Base-by-base conservation (phyloP, 768 basidiomycete species). In the Phlegmacium glaucopus region DNA sequence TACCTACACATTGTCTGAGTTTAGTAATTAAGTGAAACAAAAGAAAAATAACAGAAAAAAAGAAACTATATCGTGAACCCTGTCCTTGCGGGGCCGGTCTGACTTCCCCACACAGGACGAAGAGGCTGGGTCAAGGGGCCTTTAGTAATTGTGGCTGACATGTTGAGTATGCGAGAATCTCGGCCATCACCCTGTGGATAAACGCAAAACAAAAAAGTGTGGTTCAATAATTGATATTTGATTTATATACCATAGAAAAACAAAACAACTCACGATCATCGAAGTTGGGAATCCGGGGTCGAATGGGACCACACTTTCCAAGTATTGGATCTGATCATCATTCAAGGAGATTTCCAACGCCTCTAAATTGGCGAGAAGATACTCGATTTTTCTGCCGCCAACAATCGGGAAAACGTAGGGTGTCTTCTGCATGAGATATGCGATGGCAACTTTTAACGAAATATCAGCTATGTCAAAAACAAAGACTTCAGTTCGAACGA, bases 391-490 rank as follows among this genome's bases (percentile, higher is more conserved):
- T 42, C 77, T 67, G 0, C 76, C 73, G 4, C 78, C 77, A 25
- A 79, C 59, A 47, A 79, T 67, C 0, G 77, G 77, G 62, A 80
- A 79, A 0, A 78, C 75, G 43, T 68, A 78, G 0, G 74, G 71
- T 5, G 73, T 66, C 58, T 80, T 82, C 36, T 79, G 75, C 62
- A 81, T 63, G 9, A 81, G 61, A 48, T 79, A 80, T 11, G 77
- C 76, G 49, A 82, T 74, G 7, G 77, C 77, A 4, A 79, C 76
- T n/a, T 75, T 35, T 8, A 39, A 32, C 9, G 29, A 15, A 8
- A 18, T 2, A 27, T 26, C 15, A 18, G 16, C 25, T 22, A 34
- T 11, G 8, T 15, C 30, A 32, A 13, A 8, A n/a, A n/a, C n/a
- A 13, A 16, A 29, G 27, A 25, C 13, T 12, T 22, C 29, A n/a